phyloP scores from a whole-genome alignment of 2,329 filamentous ascomycete species.

The Nemania serpens region DNA sequence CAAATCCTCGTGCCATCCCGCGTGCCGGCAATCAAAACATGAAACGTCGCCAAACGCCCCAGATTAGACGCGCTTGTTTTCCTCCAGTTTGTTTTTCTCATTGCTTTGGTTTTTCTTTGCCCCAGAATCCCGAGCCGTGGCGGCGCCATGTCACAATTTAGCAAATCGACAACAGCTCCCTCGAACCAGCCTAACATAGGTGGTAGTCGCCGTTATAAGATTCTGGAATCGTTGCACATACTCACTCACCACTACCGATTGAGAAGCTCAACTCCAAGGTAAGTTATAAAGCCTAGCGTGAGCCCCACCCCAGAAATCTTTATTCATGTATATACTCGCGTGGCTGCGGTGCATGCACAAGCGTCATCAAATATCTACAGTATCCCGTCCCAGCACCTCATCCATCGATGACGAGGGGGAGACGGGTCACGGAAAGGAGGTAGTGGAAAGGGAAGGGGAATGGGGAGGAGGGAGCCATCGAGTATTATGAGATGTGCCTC shows the following conservation, averaged over 20 bases:
- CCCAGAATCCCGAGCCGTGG: neutral
- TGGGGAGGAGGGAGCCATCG: neutral
- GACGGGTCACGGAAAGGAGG: neutral
- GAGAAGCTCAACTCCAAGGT: neutral
- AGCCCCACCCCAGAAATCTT: too few relatives aligned
- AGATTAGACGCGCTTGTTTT: too few relatives aligned
- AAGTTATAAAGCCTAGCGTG: too few relatives aligned
- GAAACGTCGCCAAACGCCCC: too few relatives aligned
- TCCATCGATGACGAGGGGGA: neutral
- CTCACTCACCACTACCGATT: neutral
- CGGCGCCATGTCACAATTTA: neutral
- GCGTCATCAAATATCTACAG: conserved; percentile 19
- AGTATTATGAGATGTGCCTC: neutral
- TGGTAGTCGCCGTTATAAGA: too few relatives aligned
- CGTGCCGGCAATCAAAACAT: too few relatives aligned
- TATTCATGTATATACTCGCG: too few relatives aligned
- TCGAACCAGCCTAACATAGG: too few relatives aligned
- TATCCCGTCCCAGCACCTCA: neutral
- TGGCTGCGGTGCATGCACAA: conserved; percentile 1
- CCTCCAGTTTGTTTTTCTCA: too few relatives aligned
- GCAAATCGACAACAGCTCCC: too few relatives aligned
- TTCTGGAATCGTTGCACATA: neutral
- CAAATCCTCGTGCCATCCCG: neutral
- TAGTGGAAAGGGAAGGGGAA: too few relatives aligned
- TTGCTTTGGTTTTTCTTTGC: neutral